Conservation (phyloP, 1,139 yeast genomes). For the Candida sp. region DNA sequence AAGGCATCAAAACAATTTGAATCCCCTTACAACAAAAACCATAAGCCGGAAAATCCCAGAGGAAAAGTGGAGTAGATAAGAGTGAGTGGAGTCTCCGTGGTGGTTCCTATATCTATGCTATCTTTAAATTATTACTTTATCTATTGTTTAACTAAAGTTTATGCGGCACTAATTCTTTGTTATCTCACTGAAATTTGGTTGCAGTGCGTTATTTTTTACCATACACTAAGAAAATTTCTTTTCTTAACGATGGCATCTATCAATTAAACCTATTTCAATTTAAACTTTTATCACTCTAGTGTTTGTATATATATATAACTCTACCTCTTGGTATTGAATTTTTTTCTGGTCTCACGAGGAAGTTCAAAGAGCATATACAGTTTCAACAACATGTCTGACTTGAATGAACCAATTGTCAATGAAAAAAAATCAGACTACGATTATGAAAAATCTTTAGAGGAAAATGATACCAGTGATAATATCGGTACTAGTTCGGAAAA, state of each 20-base stretch:
- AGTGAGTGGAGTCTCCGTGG: background rate
- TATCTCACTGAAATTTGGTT: background rate
- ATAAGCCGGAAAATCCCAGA: background rate
- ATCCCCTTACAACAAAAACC: background rate
- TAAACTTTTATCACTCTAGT: background rate
- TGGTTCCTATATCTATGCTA: background rate
- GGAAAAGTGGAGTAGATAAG: background rate
- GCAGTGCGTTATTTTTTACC: background rate
- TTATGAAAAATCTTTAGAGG: conserved; percentile 6
- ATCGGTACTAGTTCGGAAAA: background rate
- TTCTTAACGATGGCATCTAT: background rate
- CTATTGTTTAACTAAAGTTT: background rate
- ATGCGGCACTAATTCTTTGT: background rate
- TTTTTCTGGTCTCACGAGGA: background rate
- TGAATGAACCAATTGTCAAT: background rate
- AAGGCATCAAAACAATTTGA: too few relatives aligned
- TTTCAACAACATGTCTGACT: background rate
- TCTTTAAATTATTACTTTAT: background rate
- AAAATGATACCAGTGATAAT: background rate
- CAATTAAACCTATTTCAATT: background rate
- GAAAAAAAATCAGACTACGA: conserved; percentile 7
- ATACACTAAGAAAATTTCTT: background rate
- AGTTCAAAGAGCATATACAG: background rate
- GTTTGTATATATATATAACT: background rate
- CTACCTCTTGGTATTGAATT: background rate